Percentiles rank a stretch among this genome's conserved stretches.
These are phyloP conservation scores for Fusarium sulawesiense DNA, from an alignment of 2,329 filamentous ascomycete genomes.

Conservation along the genomic window DNA sequence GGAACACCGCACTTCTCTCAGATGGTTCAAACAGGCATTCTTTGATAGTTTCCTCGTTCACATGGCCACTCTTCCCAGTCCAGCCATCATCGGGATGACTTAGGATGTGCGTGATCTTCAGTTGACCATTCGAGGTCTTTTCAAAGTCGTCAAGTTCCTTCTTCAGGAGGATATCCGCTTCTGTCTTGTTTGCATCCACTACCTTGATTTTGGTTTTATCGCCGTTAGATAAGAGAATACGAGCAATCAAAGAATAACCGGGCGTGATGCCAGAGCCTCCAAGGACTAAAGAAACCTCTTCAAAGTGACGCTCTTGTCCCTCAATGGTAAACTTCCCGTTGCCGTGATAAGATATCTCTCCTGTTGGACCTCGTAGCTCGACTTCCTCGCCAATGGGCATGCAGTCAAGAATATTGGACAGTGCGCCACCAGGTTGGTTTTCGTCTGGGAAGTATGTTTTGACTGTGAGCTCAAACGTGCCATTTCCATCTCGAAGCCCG, in stretches of 20 bases:
- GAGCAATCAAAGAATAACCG: not conserved
- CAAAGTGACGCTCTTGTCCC: not conserved
- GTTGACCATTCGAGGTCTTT: not conserved
- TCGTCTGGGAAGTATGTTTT: not conserved
- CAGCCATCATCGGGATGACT: not conserved
- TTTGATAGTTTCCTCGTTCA: not conserved
- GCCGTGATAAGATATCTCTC: not conserved
- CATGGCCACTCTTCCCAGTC: not conserved
- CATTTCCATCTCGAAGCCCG: not conserved
- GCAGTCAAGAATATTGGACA: not conserved
- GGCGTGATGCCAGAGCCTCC: not conserved
- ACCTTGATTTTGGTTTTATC: not conserved
- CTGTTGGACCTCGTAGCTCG: not conserved
- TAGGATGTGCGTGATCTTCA: not conserved
- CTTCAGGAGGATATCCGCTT: not conserved
- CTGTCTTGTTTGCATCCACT: not conserved
- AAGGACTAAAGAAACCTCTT: not conserved
- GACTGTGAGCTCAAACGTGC: not conserved
- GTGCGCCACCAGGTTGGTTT: not conserved
- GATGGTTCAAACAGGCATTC: not conserved
- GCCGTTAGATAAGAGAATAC: not conserved
- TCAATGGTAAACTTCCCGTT: not conserved
- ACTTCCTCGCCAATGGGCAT: not conserved
- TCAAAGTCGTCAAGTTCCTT: not conserved
- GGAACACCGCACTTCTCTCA: not conserved